A percentile compares a stretch with the other conserved stretches of the same genome.
Evolutionary conservation across 163 green algal genomes (phyloP).

Genomic region (Trebouxia gelatinosa): DNA sequence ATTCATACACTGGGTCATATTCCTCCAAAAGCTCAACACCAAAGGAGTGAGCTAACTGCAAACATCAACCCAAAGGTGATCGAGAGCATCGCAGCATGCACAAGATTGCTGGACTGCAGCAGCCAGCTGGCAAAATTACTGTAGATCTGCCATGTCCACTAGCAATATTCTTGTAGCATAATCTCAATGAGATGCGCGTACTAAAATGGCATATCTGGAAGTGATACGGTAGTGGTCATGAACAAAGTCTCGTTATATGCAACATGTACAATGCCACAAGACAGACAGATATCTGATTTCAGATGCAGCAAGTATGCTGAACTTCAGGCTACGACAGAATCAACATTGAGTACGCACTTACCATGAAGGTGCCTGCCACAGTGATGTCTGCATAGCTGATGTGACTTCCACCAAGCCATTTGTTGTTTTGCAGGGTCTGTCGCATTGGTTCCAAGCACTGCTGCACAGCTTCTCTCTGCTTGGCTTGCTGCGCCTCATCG

Average conservation of each 20-base stretch:
- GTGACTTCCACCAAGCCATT: background rate
- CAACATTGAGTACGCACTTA: background rate
- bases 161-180: too few species aligned
- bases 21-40: background rate
- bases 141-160: too few species aligned
- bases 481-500: too few species aligned
- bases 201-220: too few species aligned
- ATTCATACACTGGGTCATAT: slow-evolving; percentile 20
- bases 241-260: background rate
- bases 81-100: background rate
- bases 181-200: too few species aligned
- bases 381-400: slow-evolving; percentile 14
- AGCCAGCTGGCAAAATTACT: too few species aligned
- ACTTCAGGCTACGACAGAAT: background rate
- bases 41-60: background rate
- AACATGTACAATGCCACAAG: background rate
- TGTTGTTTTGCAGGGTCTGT: slow-evolving; percentile 1
- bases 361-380: slow-evolving; percentile 10
- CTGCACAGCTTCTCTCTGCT: too few species aligned
- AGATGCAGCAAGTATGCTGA: background rate
- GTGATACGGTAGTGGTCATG: too few species aligned
- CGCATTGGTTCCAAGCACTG: slow-evolving; percentile 15
- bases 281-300: background rate
- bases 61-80: background rate
- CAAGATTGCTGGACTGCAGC: too few species aligned